Base-by-base conservation (phyloP, 2,329 filamentous ascomycete genomes). In the Venturia effusa region DNA sequence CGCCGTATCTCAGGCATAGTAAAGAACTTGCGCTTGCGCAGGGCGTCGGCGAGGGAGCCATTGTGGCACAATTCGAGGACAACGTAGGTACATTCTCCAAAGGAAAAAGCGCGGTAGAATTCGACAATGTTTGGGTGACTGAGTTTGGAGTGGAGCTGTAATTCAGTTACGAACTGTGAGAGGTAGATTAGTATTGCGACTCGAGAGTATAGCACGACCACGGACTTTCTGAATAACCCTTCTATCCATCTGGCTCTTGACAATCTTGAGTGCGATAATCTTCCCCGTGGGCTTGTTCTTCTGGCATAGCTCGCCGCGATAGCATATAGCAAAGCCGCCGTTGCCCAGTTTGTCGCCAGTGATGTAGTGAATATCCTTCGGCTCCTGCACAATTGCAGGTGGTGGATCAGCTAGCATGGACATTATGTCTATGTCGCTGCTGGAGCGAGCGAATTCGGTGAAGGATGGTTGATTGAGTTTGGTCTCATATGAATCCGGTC, bases 121-220 rank as follows among this genome's bases (percentile, higher is more conserved):
- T 93, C 89, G 67, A 99, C 94, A 68, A 99, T 93, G 74, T 97
- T 96, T 62, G 89, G 89, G 72, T 99, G 94, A 65, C 88, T 87
- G 86, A 99, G 93, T 74, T 97, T 99, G 54, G 94, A 97, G 77
- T 99, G 94, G 66, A 99, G 97, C 76, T 97, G 93, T 7, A 99
- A 84, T 75, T 99, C 94, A 1, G 85, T 87, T 64, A 86, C 83
- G 74, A 88, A 88, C 84, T 88, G 67, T 34, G 51, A 87, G 85
- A 70, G 27, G 88, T 87, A 84, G 87, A 48, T 57, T 40, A 27
- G 37, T 41, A 41, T 10, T 13, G n/a, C 5, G 34, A 39, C 34
- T 60, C 37, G 34, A 54, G 19, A 24, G 51, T 74, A 61, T 37
- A 34, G 11, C 13, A 51, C 11, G 61, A 30, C 11, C 24, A 41